phyloP scores from a whole-genome alignment of 768 basidiomycete species.

The Podaxis sp. region DNA sequence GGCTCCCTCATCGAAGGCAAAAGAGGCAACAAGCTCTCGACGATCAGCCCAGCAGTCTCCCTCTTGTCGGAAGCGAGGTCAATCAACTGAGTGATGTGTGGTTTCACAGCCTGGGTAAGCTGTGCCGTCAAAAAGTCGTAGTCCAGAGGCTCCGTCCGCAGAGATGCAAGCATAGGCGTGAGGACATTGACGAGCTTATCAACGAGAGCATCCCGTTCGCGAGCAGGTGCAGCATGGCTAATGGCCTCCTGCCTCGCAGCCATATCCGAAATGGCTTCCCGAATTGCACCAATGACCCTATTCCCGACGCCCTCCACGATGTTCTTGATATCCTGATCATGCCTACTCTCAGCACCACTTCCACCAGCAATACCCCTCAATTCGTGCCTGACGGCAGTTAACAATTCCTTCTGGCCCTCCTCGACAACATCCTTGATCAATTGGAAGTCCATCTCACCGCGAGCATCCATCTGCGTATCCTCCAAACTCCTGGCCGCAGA shows the following conservation, averaged over 20 bases:
- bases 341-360: conserved; percentile 21
- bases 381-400: conserved; percentile 58
- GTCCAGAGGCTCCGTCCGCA: conserved; percentile 70
- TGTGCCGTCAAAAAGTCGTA: conserved; percentile 75
- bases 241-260: conserved; percentile 59
- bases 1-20: conserved; percentile 45
- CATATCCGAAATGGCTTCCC: conserved; percentile 57
- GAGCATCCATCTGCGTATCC: conserved; percentile 67
- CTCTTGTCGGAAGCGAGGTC: conserved; percentile 87
- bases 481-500: conserved; percentile 57
- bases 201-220: conserved; percentile 60
- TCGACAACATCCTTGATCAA: conserved; percentile 69
- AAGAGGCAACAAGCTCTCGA: conserved; percentile 68
- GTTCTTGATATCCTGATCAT: conserved; percentile 35
- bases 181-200: conserved; percentile 60
- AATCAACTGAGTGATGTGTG: conserved; percentile 85
- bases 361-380: conserved; percentile 46
- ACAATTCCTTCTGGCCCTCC: conserved; percentile 63
- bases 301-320: conserved; percentile 59
- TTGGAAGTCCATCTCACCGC: conserved; percentile 78
- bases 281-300: conserved; percentile 58
- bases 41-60: conserved; percentile 81
- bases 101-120: conserved; percentile 84
- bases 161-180: conserved; percentile 57
- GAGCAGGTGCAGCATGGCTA: conserved; percentile 42